These are phyloP conservation scores for Bipolaris oryzae DNA, from an alignment of 2,329 filamentous ascomycete species.

Conservation along the genomic window DNA sequence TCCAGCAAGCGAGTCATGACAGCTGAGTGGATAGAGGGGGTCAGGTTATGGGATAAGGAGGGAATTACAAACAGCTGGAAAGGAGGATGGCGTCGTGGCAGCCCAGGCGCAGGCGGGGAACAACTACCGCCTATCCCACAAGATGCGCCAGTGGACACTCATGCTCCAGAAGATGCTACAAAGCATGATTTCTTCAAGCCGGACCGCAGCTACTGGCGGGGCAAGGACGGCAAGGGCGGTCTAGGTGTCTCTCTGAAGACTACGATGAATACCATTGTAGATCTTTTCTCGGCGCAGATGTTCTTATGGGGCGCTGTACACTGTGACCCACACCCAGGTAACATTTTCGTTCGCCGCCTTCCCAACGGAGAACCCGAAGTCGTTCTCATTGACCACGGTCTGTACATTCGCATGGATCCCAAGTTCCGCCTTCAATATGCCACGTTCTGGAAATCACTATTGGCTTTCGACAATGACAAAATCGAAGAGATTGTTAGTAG, in stretches of 20 bases:
- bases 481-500: conserved; percentile 72
- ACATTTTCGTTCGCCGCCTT: conserved; percentile 90
- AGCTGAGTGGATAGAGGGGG: conserved; percentile 96
- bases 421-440: conserved; percentile 86
- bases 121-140: conserved; percentile 58
- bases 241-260: conserved; percentile 81
- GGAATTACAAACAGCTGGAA: conserved; percentile 78
- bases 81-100: conserved; percentile 76
- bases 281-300: conserved; percentile 96
- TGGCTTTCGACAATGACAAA: conserved; percentile 89
- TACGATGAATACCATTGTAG: conserved; percentile 96
- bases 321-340: conserved; percentile 96
- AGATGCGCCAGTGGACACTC: conserved; percentile 43
- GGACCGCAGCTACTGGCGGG: conserved; percentile 78
- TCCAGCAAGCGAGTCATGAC: conserved; percentile 85
- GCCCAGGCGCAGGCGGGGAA: conserved; percentile 74
- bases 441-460: conserved; percentile 88
- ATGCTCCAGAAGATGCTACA: conserved; percentile 41
- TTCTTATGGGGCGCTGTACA: conserved; percentile 96
- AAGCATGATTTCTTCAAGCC: conserved; percentile 73
- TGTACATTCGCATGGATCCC: conserved; percentile 90
- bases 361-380: conserved; percentile 84
- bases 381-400: conserved; percentile 94
- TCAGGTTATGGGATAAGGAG: conserved; percentile 90
- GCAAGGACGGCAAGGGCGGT: conserved; percentile 73